These are phyloP conservation scores for Neurospora sublineolata DNA, from an alignment of 495 filamentous ascomycete species.

Conservation along the genomic window DNA sequence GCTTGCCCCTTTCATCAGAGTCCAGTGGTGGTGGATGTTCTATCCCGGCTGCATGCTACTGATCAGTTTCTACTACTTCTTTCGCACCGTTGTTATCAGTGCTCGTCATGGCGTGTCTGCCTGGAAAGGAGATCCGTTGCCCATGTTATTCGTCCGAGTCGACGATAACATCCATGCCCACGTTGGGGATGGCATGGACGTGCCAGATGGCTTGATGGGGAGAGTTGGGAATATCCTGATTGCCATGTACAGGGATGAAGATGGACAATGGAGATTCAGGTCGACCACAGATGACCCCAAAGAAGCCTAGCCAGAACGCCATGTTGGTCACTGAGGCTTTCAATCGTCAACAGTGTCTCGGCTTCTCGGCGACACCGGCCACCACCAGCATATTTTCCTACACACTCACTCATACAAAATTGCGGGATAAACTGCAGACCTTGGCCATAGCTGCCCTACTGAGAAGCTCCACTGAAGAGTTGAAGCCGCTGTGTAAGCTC, in stretches of 20 bases:
- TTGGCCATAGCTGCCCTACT: background rate
- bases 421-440: background rate
- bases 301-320: background rate
- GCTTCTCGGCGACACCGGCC: background rate
- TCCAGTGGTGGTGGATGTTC: slow-evolving; percentile 28
- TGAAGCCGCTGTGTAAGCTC: background rate
- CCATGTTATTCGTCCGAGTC: slow-evolving; percentile 29
- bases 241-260: slow-evolving; percentile 19
- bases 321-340: background rate
- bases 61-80: slow-evolving; percentile 22
- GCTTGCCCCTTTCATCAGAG: slow-evolving; percentile 20
- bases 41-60: slow-evolving; percentile 27
- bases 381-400: background rate
- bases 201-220: slow-evolving; percentile 22
- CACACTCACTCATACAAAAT: background rate
- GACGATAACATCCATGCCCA: slow-evolving; percentile 21
- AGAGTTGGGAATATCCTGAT: slow-evolving; percentile 20
- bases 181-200: slow-evolving; percentile 23
- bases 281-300: background rate
- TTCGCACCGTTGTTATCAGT: slow-evolving; percentile 22
- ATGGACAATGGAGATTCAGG: slow-evolving; percentile 26
- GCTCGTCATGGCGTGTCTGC: slow-evolving; percentile 23
- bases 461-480: background rate
- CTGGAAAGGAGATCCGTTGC: slow-evolving; percentile 27
- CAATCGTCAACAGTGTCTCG: background rate